Conservation (phyloP, 179 eudicot species). For the Spinacia oleracea region DNA sequence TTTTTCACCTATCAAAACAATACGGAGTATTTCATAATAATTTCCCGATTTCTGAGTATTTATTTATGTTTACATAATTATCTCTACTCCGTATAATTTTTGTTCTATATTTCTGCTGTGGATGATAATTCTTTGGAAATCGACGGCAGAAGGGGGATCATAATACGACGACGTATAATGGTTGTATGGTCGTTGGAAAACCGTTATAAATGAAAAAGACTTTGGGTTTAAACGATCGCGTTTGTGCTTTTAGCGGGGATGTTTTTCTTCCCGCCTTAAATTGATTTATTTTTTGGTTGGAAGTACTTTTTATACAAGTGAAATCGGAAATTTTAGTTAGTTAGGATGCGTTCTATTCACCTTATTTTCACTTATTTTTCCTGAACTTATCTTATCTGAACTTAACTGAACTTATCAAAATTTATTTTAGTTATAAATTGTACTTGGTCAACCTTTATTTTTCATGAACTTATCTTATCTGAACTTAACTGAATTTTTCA, state of each 20-base stretch:
- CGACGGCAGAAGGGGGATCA: background rate
- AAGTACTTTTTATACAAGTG: no score
- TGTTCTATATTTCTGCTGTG: background rate
- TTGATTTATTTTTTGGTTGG: background rate
- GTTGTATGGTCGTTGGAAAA: conserved; percentile 4
- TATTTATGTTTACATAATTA: background rate
- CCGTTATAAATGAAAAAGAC: background rate
- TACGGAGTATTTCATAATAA: background rate
- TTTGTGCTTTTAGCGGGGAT: background rate
- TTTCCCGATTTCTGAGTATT: background rate
- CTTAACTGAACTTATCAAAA: no score
- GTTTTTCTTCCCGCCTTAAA: conserved; percentile 19
- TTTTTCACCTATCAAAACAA: background rate
- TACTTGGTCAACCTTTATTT: no score
- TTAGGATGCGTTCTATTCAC: no score
- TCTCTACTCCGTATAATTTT: no score
- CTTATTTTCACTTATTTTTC: no score
- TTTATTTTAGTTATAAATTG: no score
- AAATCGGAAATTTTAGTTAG: no score
- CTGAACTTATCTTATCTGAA: no score
- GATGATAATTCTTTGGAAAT: background rate
- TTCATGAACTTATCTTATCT: no score
- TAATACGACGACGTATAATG: conserved; percentile 10
- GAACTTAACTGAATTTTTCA: no score
- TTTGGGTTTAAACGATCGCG: background rate